Evolutionary conservation across 1,139 yeast species (phyloP).

Genomic region (Saccharomyces hybrid): DNA sequence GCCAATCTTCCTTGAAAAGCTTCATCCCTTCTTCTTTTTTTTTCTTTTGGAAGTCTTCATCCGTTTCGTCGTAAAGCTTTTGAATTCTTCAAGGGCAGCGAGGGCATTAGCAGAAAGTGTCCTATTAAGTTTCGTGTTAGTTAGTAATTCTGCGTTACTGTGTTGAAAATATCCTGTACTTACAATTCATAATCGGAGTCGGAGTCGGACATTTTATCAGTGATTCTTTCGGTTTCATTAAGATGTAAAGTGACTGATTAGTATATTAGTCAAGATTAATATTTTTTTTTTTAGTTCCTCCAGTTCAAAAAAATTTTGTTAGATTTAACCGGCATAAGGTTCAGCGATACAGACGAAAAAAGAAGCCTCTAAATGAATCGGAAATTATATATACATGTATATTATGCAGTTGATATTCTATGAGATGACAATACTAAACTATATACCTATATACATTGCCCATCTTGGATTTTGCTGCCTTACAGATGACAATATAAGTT

Average conservation of each 20-base stretch:
- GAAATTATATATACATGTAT: neutral
- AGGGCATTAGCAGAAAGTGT: slow-evolving; percentile 62
- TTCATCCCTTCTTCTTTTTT: slow-evolving; percentile 44
- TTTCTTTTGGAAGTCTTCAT: slow-evolving; percentile 35
- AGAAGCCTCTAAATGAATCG: neutral
- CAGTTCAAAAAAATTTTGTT: neutral
- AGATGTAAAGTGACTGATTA: neutral
- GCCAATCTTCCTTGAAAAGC: slow-evolving; percentile 86
- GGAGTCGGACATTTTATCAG: slow-evolving; percentile 1
- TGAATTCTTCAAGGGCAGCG: slow-evolving; percentile 71
- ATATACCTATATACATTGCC: neutral
- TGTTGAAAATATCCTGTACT: neutral
- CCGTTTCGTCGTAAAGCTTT: slow-evolving; percentile 51
- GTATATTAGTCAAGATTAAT: neutral
- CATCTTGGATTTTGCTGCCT: neutral
- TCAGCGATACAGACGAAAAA: neutral
- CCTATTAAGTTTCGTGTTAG: slow-evolving; percentile 15
- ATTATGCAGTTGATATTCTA: neutral
- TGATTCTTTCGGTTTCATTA: neutral
- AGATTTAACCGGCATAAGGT: neutral
- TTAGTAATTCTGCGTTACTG: neutral
- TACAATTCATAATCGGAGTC: slow-evolving; percentile 1
- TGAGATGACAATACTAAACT: neutral
- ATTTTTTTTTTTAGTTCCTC: neutral
- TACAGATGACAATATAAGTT: neutral